Base-by-base conservation (phyloP, 805 yeast species). In the Candida caryicola region DNA sequence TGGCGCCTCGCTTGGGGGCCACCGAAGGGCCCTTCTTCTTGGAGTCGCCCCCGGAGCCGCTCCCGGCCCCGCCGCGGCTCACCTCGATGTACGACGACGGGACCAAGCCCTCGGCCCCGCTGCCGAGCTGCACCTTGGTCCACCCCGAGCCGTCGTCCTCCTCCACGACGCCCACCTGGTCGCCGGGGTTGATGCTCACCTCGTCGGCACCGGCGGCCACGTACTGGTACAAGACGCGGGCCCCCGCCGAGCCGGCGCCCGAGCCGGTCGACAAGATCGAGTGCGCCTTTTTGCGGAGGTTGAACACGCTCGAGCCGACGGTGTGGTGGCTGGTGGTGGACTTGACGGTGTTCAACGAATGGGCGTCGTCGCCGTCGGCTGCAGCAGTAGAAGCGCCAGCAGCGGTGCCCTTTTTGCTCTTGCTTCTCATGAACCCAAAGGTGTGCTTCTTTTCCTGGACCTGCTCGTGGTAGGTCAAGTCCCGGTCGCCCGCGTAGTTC, bases 61-160 rank as follows among this genome's bases (percentile, higher is more conserved):
- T n/a, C n/a, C n/a, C n/a, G 40, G 34, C 37, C 9, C 31, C 17
- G 3, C 29, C 36, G 3, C 40, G 34, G 8, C 54, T 31, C 2
- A 81, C 57, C 44, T 81, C 80, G 5, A 90, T 60, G 55, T 91
- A 91, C 0, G 85, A 64, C 0, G 95, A 79, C 2, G 99, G 99
- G 3, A 90, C 96, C 28, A 90, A 69, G 0, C 99, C 99, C 29
- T 64, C 65, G 7, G 59, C 58, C 0, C 77, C 78, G 4, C 70
- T 67, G n/a, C 49, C 50, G 16, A 46, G 33, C 33, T 43, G 45
- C 13, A 89, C 78, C 48, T 66, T 62, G 2, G 95, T 84, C 99
- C 99, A 91, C 0, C 99, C 99, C 13, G 87, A 79, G 0, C 96
- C 97, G 45, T 86, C 90, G 56, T 93, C 98, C 1, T 66, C 64